Conservation (phyloP, 164 flowering plant genomes). For the Berberis thunbergii region DNA sequence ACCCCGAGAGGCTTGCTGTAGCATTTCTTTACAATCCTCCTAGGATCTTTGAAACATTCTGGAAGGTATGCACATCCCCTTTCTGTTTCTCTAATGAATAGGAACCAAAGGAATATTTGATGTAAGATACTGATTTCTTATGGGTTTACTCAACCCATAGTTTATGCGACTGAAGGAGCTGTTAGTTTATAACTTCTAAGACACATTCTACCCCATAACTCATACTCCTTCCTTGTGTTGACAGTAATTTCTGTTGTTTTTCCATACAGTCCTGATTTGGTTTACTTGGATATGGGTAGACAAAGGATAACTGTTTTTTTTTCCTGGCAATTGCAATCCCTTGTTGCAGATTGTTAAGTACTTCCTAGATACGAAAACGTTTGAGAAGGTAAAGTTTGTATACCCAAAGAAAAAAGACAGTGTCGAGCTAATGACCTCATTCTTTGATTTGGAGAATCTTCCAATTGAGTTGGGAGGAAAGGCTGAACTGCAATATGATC, state of each 20-base stretch:
- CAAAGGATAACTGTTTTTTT: neutral
- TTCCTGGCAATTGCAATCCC: neutral
- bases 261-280: neutral
- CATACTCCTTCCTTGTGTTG: too few species aligned
- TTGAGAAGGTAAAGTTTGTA: slow-evolving; percentile 81
- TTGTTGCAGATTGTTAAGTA: slow-evolving; percentile 64
- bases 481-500: slow-evolving; percentile 52
- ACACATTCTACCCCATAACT: neutral
- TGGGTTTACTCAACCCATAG: too few species aligned
- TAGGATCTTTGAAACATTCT: slow-evolving; percentile 80
- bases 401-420: slow-evolving; percentile 78
- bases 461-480: slow-evolving; percentile 81
- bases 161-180: too few species aligned
- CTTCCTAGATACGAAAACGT: slow-evolving; percentile 75
- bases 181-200: too few species aligned
- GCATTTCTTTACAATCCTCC: slow-evolving; percentile 94
- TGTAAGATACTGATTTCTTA: too few species aligned
- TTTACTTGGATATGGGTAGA: neutral
- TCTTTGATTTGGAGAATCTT: slow-evolving; percentile 73
- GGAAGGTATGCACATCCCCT: slow-evolving; percentile 56
- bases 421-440: slow-evolving; percentile 63
- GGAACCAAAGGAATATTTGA: too few species aligned
- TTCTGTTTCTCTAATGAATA: neutral
- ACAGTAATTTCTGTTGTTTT: too few species aligned
- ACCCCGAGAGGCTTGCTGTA: slow-evolving; percentile 83